phyloP scores from a whole-genome alignment of 2,329 filamentous ascomycete species.

The Trichoderma koningiopsis region DNA sequence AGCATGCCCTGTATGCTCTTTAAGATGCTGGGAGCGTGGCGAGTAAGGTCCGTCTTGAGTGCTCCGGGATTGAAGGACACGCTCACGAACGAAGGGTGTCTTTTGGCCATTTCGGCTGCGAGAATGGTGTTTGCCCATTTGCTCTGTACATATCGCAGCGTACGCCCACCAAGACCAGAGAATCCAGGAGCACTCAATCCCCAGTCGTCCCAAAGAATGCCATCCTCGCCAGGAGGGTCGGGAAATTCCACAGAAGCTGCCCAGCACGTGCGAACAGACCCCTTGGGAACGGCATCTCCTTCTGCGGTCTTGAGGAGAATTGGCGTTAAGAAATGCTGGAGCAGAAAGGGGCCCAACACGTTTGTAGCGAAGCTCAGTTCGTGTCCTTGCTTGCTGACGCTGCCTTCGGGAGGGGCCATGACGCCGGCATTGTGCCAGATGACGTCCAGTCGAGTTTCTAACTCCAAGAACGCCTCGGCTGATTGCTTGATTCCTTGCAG shows the following conservation, averaged over 20 bases:
- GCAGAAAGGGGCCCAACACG: constrained; percentile 43
- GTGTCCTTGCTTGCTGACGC: constrained; percentile 42
- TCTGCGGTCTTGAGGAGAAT: constrained; percentile 39
- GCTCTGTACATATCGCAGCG: constrained; percentile 11
- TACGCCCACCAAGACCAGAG: constrained; percentile 29
- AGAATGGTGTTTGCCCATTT: constrained; percentile 12
- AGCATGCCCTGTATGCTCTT: constrained; percentile 8
- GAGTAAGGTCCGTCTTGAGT: constrained; percentile 6
- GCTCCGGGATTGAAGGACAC: constrained; percentile 15
- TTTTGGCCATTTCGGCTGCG: constrained; percentile 20
- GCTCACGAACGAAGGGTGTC: constrained; percentile 29
- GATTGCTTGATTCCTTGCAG: constrained; percentile 37
- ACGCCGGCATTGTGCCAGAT: constrained; percentile 48
- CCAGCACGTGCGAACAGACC: not conserved
- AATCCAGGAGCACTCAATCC: not conserved
- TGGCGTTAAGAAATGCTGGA: constrained; percentile 35
- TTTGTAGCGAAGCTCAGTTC: constrained; percentile 47
- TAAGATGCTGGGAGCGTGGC: not conserved
- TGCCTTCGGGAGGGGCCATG: constrained; percentile 42
- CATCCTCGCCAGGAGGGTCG: constrained; percentile 34
- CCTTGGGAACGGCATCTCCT: not conserved
- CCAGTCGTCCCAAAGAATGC: constrained; percentile 35
- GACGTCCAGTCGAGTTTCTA: constrained; percentile 38
- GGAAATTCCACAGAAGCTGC: not conserved
- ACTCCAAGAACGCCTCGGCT: constrained; percentile 31